Percentiles rank a stretch among this genome's conserved stretches.
Evolutionary conservation across 225 moss, liverwort and hornwort genomes (phyloP).

Genomic region (Anthoceros angustus): DNA sequence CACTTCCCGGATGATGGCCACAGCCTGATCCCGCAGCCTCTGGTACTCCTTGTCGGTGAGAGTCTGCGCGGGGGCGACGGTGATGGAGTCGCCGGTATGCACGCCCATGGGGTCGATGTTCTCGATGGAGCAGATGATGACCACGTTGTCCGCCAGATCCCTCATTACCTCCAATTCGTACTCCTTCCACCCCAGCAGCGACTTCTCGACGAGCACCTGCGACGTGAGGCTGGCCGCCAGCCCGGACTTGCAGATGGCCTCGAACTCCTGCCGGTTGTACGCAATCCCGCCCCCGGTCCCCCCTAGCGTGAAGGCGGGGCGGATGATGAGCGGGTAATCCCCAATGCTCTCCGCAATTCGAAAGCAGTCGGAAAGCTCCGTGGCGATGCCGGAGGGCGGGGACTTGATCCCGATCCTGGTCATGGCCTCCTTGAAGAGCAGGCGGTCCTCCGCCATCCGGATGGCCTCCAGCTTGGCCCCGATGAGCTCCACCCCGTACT

Average conservation of each 20-base stretch:
- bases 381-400: constrained; percentile 69
- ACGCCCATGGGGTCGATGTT: constrained; percentile 97
- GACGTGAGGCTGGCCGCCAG: constrained; percentile 64
- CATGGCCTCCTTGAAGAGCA: constrained; percentile 87
- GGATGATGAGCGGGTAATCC: constrained; percentile 81
- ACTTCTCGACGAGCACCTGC: constrained; percentile 84
- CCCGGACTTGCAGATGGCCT: constrained; percentile 77
- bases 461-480: constrained; percentile 94
- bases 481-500: constrained; percentile 72
- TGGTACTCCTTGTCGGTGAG: constrained; percentile 95
- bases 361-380: constrained; percentile 51
- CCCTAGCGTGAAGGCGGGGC: constrained; percentile 88
- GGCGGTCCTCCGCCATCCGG: constrained; percentile 79
- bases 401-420: constrained; percentile 66
- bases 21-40: constrained; percentile 80
- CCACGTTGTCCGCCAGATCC: constrained; percentile 91
- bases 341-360: constrained; percentile 52
- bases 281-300: constrained; percentile 98
- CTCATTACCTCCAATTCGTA: constrained; percentile 97
- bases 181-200: constrained; percentile 95
- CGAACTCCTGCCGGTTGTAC: constrained; percentile 89
- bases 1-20: constrained; percentile 91
- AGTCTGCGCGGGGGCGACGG: constrained; percentile 90
- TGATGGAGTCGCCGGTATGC: constrained; percentile 96
- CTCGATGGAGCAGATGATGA: constrained; percentile 94